Evolutionary conservation across 352 stramenopile genomes (phyloP).

Genomic region (Sclerospora graminicola): DNA sequence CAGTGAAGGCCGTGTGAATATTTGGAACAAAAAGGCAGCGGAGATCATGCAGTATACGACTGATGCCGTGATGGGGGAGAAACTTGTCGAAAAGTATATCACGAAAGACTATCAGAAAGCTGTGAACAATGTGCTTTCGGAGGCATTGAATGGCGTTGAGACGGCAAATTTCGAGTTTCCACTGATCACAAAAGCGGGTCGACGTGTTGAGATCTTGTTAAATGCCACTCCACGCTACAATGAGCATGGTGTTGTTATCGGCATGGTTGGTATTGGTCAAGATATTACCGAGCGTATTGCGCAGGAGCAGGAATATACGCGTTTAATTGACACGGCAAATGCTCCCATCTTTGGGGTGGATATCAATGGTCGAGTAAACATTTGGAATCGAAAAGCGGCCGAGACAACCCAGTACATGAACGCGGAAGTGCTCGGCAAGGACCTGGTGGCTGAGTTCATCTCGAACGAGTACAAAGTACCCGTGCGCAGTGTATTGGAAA

Average conservation of each 20-base stretch:
- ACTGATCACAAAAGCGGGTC: slow-evolving; percentile 70
- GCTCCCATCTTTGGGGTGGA: slow-evolving; percentile 86
- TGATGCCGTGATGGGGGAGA: slow-evolving; percentile 82
- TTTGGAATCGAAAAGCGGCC: slow-evolving; percentile 88
- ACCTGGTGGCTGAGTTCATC: slow-evolving; percentile 56
- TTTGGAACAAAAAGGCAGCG: slow-evolving; percentile 89
- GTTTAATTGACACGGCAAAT: slow-evolving; percentile 86
- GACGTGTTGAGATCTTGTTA: slow-evolving; percentile 72
- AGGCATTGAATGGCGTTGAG: slow-evolving; percentile 47
- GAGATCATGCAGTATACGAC: slow-evolving; percentile 87
- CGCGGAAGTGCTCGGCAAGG: slow-evolving; percentile 81
- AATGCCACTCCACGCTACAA: slow-evolving; percentile 84
- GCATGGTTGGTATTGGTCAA: slow-evolving; percentile 83
- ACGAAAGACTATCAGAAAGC: slow-evolving; percentile 58
- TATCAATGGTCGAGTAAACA: slow-evolving; percentile 63
- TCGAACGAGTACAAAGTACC: slow-evolving; percentile 40
- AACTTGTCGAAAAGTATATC: slow-evolving; percentile 88
- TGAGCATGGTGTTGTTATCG: slow-evolving; percentile 66
- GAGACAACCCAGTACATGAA: slow-evolving; percentile 85
- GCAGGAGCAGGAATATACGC: slow-evolving; percentile 66
- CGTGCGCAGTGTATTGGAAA: slow-evolving; percentile 39
- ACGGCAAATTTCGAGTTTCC: slow-evolving; percentile 84
- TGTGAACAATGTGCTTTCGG: slow-evolving; percentile 45
- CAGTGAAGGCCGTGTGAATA: slow-evolving; percentile 67
- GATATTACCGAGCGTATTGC: slow-evolving; percentile 75